Base-by-base conservation (phyloP, 192 early-diverging fungal genomes). In the Backusella liffmaniae region DNA sequence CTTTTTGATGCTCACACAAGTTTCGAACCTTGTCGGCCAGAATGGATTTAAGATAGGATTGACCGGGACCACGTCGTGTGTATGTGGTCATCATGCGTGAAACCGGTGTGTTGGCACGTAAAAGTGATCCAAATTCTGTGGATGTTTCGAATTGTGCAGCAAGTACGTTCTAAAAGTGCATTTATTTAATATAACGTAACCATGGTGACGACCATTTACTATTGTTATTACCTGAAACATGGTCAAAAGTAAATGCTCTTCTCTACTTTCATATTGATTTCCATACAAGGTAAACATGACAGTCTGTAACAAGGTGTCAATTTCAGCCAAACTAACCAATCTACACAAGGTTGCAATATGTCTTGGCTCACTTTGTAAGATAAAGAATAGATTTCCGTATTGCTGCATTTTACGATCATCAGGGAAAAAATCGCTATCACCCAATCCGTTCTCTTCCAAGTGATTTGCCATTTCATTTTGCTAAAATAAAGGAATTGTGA, bases 51-150 rank as follows among this genome's bases (percentile, higher is more conserved):
- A 98, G 83, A 73, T 99, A 99, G 32, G 93, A 91, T 86, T 97
- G 95, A 32, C 96, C 96, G 6, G 94, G 94, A 10, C 95, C 94
- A 44, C 97, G 92, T 67, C 96, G 89, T 0, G 96, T 97, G 81
- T 99, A 99, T 1, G 96, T 96, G 41, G 96, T 97, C 95, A 99
- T 97, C 96, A 98, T 98, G 36, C 97, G 92, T 23, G 96, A 97
- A 9, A 98, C 95, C 0, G 97, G 95, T n/a, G 96, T 97, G 84
- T 99, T 99, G 65, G 96, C 95, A 37, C 97, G 94, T 74, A 99
- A 86, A n/a, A 99, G 84, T n/a, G 91, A 94, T 36, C 91, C 92
- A 70, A 96, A 97, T 78, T 97, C 95, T 23, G 90, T 93, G 0
- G 95, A 91, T 29, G 90, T 90, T 72, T 96, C 96, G 79, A 99